phyloP scores from a whole-genome alignment of 2,329 filamentous ascomycete genomes.

The Microcera coccophila region DNA sequence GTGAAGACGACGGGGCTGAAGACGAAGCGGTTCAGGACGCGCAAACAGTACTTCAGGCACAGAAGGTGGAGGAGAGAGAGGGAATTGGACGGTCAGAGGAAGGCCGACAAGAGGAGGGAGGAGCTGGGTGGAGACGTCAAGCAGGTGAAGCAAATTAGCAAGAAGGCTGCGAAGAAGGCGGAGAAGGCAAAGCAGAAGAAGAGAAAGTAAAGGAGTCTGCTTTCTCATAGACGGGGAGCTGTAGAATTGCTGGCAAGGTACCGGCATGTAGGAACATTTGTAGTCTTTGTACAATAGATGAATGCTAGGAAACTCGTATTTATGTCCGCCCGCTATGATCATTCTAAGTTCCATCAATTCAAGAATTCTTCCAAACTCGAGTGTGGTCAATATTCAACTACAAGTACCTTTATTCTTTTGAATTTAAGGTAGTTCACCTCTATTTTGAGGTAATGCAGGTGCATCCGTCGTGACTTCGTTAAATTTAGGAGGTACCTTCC shows the following conservation, averaged over 20 bases:
- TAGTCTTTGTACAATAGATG: slow-evolving; percentile 22
- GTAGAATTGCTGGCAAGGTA: neutral
- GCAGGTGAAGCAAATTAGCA: slow-evolving; percentile 32
- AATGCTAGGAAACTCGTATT: slow-evolving; percentile 10
- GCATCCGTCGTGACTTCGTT: too few species aligned
- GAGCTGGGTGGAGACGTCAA: slow-evolving; percentile 31
- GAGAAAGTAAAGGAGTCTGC: slow-evolving; percentile 5
- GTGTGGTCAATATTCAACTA: too few species aligned
- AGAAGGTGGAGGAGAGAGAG: slow-evolving; percentile 41
- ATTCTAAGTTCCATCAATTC: too few species aligned
- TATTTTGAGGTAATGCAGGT: too few species aligned
- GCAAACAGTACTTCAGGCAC: slow-evolving; percentile 47
- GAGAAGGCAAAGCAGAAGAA: slow-evolving; percentile 37
- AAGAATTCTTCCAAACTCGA: too few species aligned
- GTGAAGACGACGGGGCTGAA: slow-evolving; percentile 49
- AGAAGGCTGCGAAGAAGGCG: slow-evolving; percentile 37
- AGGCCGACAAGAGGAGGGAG: slow-evolving; percentile 33
- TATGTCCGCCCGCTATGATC: too few species aligned
- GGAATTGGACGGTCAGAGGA: slow-evolving; percentile 40
- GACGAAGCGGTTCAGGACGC: slow-evolving; percentile 47
- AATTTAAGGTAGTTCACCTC: too few species aligned
- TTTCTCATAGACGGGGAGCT: neutral
- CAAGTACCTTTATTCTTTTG: too few species aligned
- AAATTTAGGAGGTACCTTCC: slow-evolving; percentile 14
- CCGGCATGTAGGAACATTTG: slow-evolving; percentile 25